Evolutionary conservation across 345 rosid species (phyloP).

Genomic region (Brassica incana): DNA sequence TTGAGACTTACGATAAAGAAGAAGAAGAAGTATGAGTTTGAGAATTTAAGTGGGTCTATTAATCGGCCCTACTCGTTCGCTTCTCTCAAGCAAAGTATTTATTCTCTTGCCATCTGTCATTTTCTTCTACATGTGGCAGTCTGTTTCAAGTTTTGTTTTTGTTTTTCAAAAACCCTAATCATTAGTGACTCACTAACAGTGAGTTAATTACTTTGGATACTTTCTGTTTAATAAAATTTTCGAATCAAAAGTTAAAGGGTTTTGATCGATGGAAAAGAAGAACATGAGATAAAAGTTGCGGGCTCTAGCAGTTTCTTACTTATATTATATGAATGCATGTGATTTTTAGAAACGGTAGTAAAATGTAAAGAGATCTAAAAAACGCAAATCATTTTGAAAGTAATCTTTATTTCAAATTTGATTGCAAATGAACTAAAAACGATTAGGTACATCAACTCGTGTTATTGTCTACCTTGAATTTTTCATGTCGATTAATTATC

Average conservation of each 20-base stretch:
- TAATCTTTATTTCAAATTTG: background rate
- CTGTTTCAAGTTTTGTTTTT: background rate
- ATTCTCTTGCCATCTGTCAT: conserved; percentile 49
- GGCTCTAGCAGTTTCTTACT: conserved; percentile 7
- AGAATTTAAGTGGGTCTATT: conserved; percentile 39
- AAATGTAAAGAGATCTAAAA: background rate
- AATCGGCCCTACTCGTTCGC: conserved; percentile 61
- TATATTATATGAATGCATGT: background rate
- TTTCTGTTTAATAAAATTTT: conserved; percentile 1
- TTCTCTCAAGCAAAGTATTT: conserved; percentile 81
- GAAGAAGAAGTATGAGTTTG: conserved; percentile 11
- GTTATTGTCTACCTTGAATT: background rate
- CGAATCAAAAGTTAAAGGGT: conserved; percentile 20
- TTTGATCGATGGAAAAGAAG: conserved; percentile 30
- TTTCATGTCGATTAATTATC: background rate
- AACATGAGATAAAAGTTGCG: background rate
- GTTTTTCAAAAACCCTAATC: background rate
- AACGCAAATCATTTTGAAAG: background rate
- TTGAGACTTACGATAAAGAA: conserved; percentile 70
- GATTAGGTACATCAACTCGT: background rate
- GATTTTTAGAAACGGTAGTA: background rate
- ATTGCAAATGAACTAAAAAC: background rate
- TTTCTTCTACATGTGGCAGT: conserved; percentile 25
- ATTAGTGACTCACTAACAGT: background rate
- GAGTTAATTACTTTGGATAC: conserved; percentile 12